Percentiles rank a stretch among this genome's conserved stretches.
phyloP scores from a whole-genome alignment of 2,329 filamentous ascomycete genomes.

The Didymella glomerata region DNA sequence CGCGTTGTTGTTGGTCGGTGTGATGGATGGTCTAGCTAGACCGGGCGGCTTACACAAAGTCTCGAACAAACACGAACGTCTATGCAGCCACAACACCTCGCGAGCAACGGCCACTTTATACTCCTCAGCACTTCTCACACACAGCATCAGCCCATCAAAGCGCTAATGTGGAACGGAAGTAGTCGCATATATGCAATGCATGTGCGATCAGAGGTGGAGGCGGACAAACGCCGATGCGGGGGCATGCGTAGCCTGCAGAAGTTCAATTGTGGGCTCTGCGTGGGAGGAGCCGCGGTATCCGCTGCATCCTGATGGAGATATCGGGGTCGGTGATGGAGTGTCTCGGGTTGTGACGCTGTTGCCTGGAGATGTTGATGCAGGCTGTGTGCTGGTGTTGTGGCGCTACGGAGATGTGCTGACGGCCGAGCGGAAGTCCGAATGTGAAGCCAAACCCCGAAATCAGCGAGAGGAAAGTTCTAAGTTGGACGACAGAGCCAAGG shows the following conservation, averaged over 20 bases:
- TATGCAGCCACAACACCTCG: slow-evolving; percentile 6
- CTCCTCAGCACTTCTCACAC: slow-evolving; percentile 6
- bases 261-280: slow-evolving; percentile 2
- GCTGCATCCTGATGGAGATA: slow-evolving; percentile 8
- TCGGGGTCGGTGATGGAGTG: slow-evolving; percentile 2
- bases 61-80: slow-evolving; percentile 3
- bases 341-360: slow-evolving; percentile 4
- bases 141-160: slow-evolving; percentile 16
- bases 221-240: slow-evolving; percentile 19
- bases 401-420: slow-evolving; percentile 13
- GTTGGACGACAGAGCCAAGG: not conserved
- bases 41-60: slow-evolving; percentile 14
- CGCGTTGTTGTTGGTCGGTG: slow-evolving; percentile 28
- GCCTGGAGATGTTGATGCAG: slow-evolving; percentile 2
- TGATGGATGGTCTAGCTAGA: slow-evolving; percentile 9
- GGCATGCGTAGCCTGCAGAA: slow-evolving; percentile 11
- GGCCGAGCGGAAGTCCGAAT: slow-evolving; percentile 11
- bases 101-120: slow-evolving; percentile 15
- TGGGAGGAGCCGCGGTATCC: slow-evolving; percentile 16
- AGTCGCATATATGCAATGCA: slow-evolving; percentile 20
- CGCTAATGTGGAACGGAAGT: slow-evolving; percentile 14
- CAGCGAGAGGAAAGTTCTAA: not conserved
- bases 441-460: not conserved
- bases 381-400: not conserved
- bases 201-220: slow-evolving; percentile 11